phyloP scores from a whole-genome alignment of 139 green algal genomes.

The Dunaliella sp. region DNA sequence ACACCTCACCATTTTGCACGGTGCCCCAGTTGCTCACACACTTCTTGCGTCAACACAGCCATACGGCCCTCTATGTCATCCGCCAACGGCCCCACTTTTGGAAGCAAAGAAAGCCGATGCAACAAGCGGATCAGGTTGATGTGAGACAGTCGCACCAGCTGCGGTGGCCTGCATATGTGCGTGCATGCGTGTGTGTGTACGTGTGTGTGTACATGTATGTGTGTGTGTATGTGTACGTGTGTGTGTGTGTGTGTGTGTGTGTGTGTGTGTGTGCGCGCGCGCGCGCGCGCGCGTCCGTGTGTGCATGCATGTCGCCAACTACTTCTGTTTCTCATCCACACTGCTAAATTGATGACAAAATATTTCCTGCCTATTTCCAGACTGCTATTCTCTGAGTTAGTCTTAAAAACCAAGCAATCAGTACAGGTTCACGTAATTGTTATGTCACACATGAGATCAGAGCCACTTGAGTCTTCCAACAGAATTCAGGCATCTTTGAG shows the following conservation, averaged over 20 bases:
- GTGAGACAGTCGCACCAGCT: neutral
- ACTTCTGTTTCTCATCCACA: no score
- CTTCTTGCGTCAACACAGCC: neutral
- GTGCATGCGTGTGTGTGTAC: neutral
- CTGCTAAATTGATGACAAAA: no score
- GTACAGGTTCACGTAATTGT: no score
- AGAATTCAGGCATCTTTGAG: no score
- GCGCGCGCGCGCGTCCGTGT: no score
- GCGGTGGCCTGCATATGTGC: neutral
- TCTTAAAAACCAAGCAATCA: no score
- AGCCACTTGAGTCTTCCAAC: no score
- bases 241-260: neutral
- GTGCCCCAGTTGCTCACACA: neutral
- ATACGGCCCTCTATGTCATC: neutral
- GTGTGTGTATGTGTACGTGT: neutral
- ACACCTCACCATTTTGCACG: neutral
- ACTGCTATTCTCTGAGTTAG: no score
- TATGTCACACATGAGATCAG: no score
- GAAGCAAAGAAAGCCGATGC: neutral
- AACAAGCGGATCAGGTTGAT: neutral
- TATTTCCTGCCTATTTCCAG: no score
- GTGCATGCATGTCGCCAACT: no score
- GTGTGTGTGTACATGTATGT: no score
- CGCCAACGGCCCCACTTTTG: neutral
- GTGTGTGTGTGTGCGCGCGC: neutral